These are phyloP conservation scores for Antrodiella citrinella DNA, from an alignment of 768 basidiomycete species.

Conservation along the genomic window DNA sequence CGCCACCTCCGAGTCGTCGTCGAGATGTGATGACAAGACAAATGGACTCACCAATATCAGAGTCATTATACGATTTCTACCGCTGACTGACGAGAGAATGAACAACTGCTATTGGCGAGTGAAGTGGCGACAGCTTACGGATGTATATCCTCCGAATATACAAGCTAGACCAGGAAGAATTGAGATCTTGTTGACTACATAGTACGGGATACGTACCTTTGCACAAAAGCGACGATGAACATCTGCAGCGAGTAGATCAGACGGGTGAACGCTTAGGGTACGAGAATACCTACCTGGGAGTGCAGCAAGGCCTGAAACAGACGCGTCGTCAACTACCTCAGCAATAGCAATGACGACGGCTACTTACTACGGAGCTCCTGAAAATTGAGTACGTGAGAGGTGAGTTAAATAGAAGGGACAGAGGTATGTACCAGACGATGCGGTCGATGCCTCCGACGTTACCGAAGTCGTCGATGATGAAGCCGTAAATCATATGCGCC, in stretches of 20 bases:
- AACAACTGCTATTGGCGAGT: too few species aligned
- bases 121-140: neutral
- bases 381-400: too few species aligned
- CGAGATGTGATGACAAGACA: neutral
- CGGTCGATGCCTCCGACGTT: neutral
- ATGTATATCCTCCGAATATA: neutral
- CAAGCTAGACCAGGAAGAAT: neutral
- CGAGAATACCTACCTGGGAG: too few species aligned
- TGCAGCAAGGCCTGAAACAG: too few species aligned
- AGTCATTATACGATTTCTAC: neutral
- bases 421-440: slow-evolving; percentile 5
- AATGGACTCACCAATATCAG: neutral
- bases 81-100: neutral
- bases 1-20: too few species aligned
- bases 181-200: too few species aligned
- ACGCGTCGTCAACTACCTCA: too few species aligned
- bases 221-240: neutral
- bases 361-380: neutral
- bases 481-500: slow-evolving; percentile 3
- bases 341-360: too few species aligned
- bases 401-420: too few species aligned
- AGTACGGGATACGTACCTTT: too few species aligned
- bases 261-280: too few species aligned
- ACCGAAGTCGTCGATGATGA: slow-evolving; percentile 3
- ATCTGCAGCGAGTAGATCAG: too few species aligned